phyloP scores from a whole-genome alignment of 2,329 filamentous ascomycete species.

The Metarhizium brunneum region DNA sequence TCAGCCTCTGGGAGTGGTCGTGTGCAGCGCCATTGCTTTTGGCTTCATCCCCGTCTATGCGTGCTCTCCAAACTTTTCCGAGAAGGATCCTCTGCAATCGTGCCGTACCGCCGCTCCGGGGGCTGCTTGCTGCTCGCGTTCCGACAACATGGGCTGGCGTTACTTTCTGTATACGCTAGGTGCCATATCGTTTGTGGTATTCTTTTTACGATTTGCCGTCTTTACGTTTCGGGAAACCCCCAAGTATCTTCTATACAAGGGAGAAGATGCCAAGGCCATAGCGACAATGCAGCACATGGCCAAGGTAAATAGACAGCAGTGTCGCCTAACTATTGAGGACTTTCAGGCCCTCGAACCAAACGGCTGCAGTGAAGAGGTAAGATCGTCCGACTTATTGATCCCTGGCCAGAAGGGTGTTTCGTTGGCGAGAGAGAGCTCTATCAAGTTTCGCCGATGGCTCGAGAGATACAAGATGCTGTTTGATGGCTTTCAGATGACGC shows the following conservation, averaged over 20 bases:
- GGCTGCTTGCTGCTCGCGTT: conserved; percentile 13
- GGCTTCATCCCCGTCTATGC: conserved; percentile 41
- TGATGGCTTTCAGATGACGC: conserved; percentile 21
- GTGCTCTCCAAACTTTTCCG: conserved; percentile 41
- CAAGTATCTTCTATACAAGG: conserved; percentile 28
- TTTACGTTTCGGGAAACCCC: conserved; percentile 28
- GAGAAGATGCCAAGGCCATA: conserved; percentile 29
- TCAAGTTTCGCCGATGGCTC: conserved; percentile 8
- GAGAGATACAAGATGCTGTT: conserved; percentile 24
- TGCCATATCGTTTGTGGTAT: conserved; percentile 26
- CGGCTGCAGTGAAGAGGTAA: not conserved
- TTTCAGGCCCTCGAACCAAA: conserved; percentile 19
- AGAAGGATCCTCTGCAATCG: conserved; percentile 12
- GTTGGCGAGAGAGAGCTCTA: not conserved
- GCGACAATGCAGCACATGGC: conserved; percentile 32
- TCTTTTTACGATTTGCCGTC: conserved; percentile 23
- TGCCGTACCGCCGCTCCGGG: conserved; percentile 16
- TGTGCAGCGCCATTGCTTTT: conserved; percentile 41
- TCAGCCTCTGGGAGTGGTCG: conserved; percentile 44
- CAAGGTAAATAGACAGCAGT: conserved; percentile 16
- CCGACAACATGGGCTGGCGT: conserved; percentile 34
- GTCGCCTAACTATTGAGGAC: conserved; percentile 26
- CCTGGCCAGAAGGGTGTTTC: too few relatives aligned
- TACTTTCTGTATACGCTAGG: conserved; percentile 30
- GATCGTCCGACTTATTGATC: not conserved